Conservation (phyloP, 2,329 filamentous ascomycete species). For the Ramichloridium luteum region DNA sequence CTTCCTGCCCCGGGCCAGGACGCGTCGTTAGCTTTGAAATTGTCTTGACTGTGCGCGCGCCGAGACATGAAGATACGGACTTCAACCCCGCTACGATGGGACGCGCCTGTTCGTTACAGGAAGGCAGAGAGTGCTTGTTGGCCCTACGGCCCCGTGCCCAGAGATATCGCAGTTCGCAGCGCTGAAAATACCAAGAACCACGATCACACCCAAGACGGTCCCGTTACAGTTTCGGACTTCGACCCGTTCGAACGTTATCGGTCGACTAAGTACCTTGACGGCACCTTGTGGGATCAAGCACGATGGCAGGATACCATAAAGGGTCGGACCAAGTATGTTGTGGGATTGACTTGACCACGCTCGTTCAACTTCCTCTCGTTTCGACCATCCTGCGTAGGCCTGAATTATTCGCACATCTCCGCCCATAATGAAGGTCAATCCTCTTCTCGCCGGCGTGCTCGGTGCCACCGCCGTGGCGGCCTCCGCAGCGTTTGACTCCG, state of each 20-base stretch:
- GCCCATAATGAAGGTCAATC: not conserved
- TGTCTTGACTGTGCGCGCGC: too few species aligned
- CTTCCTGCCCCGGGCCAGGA: not conserved
- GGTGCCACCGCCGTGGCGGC: not conserved
- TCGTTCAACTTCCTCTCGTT: not conserved
- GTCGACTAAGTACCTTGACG: too few species aligned
- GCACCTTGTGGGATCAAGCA: not conserved
- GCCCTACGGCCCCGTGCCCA: not conserved
- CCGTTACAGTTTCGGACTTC: not conserved
- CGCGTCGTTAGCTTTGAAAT: not conserved
- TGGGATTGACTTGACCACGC: not conserved
- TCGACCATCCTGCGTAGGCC: too few species aligned
- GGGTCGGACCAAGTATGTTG: not conserved
- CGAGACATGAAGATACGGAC: too few species aligned
- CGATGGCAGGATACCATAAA: conserved; percentile 1
- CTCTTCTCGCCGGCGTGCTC: not conserved
- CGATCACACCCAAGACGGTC: conserved; percentile 1
- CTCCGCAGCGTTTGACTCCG: not conserved
- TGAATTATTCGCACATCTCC: conserved; percentile 1
- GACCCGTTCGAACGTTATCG: too few species aligned
- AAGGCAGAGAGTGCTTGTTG: not conserved
- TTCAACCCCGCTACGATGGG: too few species aligned
- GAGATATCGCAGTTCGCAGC: not conserved
- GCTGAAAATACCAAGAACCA: not conserved
- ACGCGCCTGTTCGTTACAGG: not conserved